Evolutionary conservation across 164 flowering plant species (phyloP).

Genomic region (Berberis vulgaris): DNA sequence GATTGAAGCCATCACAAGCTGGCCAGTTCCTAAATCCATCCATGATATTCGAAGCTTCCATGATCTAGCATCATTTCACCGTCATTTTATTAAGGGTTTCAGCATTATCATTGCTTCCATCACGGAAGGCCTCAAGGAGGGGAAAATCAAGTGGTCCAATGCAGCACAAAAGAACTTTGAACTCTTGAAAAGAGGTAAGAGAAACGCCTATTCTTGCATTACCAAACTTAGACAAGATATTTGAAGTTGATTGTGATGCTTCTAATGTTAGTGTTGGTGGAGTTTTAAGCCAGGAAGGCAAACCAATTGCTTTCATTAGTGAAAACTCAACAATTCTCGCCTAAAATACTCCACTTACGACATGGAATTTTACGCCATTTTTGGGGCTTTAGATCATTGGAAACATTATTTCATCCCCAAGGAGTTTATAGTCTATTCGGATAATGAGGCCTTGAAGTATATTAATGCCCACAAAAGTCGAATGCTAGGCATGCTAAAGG

Average conservation of each 20-base stretch:
- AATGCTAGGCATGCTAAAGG: conserved; percentile 6
- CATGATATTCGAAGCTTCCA: background rate
- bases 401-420: conserved; percentile 2
- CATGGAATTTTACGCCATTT: conserved; percentile 7
- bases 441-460: conserved; percentile 7
- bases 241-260: conserved; percentile 5
- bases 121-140: background rate
- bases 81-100: background rate
- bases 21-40: background rate
- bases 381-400: conserved; percentile 2
- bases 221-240: background rate
- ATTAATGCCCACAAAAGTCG: conserved; percentile 1
- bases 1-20: background rate
- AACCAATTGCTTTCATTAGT: background rate
- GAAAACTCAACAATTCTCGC: conserved; percentile 1
- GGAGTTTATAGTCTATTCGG: background rate
- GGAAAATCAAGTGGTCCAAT: background rate
- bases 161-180: background rate
- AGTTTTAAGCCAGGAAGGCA: background rate
- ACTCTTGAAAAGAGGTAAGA: background rate
- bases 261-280: conserved; percentile 1
- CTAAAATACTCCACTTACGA: conserved; percentile 6
- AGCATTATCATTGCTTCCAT: background rate
- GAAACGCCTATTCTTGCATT: background rate
- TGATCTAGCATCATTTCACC: background rate